These are phyloP conservation scores for Cenchrus fungigraminus DNA, from an alignment of 176 grass and related monocot genomes.

Conservation along the genomic window DNA sequence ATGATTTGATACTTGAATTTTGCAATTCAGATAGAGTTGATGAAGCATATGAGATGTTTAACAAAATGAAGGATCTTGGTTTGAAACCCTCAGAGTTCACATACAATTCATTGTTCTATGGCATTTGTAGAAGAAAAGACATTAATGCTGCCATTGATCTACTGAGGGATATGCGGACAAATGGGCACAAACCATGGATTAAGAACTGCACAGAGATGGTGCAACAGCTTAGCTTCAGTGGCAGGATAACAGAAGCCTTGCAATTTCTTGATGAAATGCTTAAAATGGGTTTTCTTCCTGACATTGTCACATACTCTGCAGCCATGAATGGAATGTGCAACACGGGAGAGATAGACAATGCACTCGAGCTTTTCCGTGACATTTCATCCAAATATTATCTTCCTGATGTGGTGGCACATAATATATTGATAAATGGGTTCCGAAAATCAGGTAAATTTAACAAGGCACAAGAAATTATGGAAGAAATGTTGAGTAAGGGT, in stretches of 20 bases:
- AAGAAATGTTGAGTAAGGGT: slow-evolving; percentile 80
- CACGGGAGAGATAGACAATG: slow-evolving; percentile 61
- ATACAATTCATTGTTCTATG: slow-evolving; percentile 83
- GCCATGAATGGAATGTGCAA: slow-evolving; percentile 82
- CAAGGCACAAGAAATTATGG: slow-evolving; percentile 69
- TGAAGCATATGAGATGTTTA: slow-evolving; percentile 69
- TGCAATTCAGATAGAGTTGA: slow-evolving; percentile 75
- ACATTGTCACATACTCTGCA: slow-evolving; percentile 83
- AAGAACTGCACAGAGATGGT: slow-evolving; percentile 91
- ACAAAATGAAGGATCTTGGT: slow-evolving; percentile 61
- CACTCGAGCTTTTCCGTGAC: slow-evolving; percentile 61
- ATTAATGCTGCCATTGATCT: slow-evolving; percentile 54
- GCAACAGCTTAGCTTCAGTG: slow-evolving; percentile 72
- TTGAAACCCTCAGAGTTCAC: slow-evolving; percentile 77
- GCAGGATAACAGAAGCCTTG: slow-evolving; percentile 69
- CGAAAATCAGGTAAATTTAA: slow-evolving; percentile 65
- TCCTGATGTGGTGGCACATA: slow-evolving; percentile 93
- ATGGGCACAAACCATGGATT: slow-evolving; percentile 75
- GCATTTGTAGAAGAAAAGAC: slow-evolving; percentile 65
- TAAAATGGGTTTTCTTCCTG: slow-evolving; percentile 84
- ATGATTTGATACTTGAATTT: slow-evolving; percentile 80
- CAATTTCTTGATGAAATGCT: slow-evolving; percentile 79
- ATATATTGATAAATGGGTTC: slow-evolving; percentile 95
- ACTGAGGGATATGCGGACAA: slow-evolving; percentile 64
- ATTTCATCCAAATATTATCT: slow-evolving; percentile 74